These are phyloP conservation scores for Leptomonas pyrrhocoris DNA, from an alignment of 208 protist genomes.

Conservation along the genomic window DNA sequence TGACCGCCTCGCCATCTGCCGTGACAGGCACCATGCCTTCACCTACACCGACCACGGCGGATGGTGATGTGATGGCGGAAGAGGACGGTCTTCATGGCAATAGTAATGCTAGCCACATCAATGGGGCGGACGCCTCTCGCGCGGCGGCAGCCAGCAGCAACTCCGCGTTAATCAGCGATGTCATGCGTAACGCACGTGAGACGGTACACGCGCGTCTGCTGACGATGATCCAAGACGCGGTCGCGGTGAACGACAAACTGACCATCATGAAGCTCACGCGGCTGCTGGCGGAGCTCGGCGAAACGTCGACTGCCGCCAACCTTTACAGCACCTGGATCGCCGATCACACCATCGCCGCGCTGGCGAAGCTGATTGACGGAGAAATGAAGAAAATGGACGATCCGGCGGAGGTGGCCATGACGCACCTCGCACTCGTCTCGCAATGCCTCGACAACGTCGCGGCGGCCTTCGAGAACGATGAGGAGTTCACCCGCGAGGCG, in stretches of 20 bases:
- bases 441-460: conserved; percentile 80
- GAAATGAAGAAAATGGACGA: conserved; percentile 82
- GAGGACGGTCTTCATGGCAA: not conserved
- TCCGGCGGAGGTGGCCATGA: conserved; percentile 61
- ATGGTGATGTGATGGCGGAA: not conserved
- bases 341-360: conserved; percentile 57
- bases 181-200: conserved; percentile 29
- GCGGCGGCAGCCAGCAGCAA: not conserved
- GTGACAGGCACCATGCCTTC: not conserved
- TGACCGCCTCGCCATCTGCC: conserved; percentile 11
- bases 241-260: conserved; percentile 69
- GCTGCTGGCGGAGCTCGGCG: conserved; percentile 58
- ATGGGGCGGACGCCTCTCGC: not conserved
- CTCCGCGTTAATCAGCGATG: conserved; percentile 17
- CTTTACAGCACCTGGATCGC: conserved; percentile 77
- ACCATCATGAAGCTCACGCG: conserved; percentile 60
- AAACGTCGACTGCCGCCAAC: conserved; percentile 34
- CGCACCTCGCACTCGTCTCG: conserved; percentile 80
- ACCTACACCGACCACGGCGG: not conserved
- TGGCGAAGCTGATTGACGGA: conserved; percentile 65
- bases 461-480: conserved; percentile 77
- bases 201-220: conserved; percentile 38
- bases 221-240: conserved; percentile 36
- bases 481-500: conserved; percentile 59
- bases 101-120: not conserved